These are phyloP conservation scores for Microbotryomycetes sp. DNA, from an alignment of 1,284 basidiomycete species.

Conservation along the genomic window DNA sequence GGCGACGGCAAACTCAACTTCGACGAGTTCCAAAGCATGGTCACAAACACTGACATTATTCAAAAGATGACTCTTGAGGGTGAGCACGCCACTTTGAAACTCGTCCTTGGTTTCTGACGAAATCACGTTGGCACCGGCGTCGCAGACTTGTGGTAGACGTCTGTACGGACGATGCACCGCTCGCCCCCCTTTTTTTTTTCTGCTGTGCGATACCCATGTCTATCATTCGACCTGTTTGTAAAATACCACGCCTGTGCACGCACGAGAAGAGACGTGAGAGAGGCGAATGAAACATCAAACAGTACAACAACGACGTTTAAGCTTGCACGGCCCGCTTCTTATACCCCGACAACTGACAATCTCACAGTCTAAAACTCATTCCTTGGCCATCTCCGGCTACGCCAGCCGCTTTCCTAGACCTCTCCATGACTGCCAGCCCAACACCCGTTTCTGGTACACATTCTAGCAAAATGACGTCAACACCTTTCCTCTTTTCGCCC, in stretches of 20 bases:
- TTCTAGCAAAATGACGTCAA: slow-evolving; percentile 81
- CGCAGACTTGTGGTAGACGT: neutral
- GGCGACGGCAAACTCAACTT: slow-evolving; percentile 95
- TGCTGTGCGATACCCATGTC: too few species aligned
- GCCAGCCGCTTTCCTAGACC: slow-evolving; percentile 88
- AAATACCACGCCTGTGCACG: too few species aligned
- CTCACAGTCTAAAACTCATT: neutral
- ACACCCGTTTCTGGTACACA: slow-evolving; percentile 72
- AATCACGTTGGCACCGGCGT: slow-evolving; percentile 38
- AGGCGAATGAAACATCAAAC: too few species aligned
- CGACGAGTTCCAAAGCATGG: slow-evolving; percentile 94
- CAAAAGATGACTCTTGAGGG: slow-evolving; percentile 99
- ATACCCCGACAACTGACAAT: too few species aligned
- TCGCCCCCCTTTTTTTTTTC: neutral
- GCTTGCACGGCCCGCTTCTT: too few species aligned
- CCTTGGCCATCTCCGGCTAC: slow-evolving; percentile 28
- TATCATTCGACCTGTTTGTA: too few species aligned
- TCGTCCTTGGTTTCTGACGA: neutral
- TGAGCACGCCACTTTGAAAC: slow-evolving; percentile 48
- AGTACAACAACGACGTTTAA: too few species aligned
- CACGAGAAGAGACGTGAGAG: too few species aligned
- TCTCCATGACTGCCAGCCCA: slow-evolving; percentile 93
- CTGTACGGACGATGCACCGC: neutral
- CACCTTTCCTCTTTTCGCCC: slow-evolving; percentile 47
- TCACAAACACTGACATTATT: slow-evolving; percentile 92